phyloP scores from a whole-genome alignment of 495 filamentous ascomycete genomes.

The Aspergillus cavernicola region DNA sequence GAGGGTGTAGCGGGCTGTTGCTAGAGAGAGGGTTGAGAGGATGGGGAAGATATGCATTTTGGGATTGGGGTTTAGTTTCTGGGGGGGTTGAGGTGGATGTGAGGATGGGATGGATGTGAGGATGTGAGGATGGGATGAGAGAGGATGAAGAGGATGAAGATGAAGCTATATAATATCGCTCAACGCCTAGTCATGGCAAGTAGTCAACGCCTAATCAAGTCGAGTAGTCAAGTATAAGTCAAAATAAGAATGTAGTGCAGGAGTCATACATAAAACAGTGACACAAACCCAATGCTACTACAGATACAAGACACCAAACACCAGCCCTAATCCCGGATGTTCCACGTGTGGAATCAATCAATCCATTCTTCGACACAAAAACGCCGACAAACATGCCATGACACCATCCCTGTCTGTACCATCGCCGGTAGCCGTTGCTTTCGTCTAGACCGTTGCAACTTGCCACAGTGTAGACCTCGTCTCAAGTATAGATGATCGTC shows the following conservation, averaged over 20 bases:
- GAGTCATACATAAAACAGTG: conserved; percentile 1
- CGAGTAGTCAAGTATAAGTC: too few species aligned
- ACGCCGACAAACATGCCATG: conserved; percentile 16
- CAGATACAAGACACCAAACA: conserved; percentile 6
- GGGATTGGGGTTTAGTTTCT: background rate
- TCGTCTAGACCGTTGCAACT: too few species aligned
- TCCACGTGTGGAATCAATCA: conserved; percentile 19
- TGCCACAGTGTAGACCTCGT: too few species aligned
- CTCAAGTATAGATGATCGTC: too few species aligned
- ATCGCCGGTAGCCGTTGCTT: too few species aligned
- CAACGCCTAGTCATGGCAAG: too few species aligned
- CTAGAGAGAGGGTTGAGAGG: background rate
- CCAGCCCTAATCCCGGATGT: conserved; percentile 9
- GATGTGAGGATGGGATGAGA: background rate
- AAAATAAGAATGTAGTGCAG: background rate
- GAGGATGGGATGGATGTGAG: background rate
- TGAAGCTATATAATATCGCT: background rate
- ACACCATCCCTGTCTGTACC: background rate
- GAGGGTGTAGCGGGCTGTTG: conserved; percentile 2
- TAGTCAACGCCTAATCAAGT: too few species aligned
- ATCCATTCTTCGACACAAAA: conserved; percentile 5
- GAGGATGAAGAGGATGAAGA: background rate
- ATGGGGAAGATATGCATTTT: background rate
- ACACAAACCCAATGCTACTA: conserved; percentile 4
- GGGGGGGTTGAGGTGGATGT: too few species aligned